Conservation (phyloP, 1,284 basidiomycete species). For the Fistulinella cinereoalba region DNA sequence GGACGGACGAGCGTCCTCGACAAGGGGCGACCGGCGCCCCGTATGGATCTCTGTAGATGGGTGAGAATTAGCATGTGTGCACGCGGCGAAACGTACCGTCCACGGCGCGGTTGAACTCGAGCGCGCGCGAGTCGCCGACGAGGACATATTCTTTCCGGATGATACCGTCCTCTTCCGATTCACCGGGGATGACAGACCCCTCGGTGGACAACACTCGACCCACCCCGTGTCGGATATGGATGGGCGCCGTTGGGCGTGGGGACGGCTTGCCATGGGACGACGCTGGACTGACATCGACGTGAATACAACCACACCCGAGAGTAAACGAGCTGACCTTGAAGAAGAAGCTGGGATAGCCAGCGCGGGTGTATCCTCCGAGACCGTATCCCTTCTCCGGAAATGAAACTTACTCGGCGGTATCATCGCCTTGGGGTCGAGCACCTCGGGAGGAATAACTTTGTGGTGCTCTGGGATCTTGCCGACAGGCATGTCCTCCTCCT, state of each 20-base stretch:
- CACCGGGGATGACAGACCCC: conserved; percentile 72
- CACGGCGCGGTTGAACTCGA: conserved; percentile 75
- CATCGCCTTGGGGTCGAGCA: conserved; percentile 72
- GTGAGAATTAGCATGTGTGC: background rate
- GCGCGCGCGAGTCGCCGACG: conserved; percentile 68
- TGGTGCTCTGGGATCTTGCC: conserved; percentile 59
- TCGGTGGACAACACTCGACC: conserved; percentile 50
- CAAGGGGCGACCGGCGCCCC: conserved; percentile 51
- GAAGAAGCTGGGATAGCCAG: too few relatives aligned
- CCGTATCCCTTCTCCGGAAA: conserved; percentile 46
- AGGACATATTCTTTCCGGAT: conserved; percentile 76
- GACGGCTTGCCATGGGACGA: conserved; percentile 18
- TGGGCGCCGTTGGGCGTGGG: conserved; percentile 8
- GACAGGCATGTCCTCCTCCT: conserved; percentile 28
- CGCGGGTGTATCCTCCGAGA: conserved; percentile 12
- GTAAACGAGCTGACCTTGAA: too few relatives aligned
- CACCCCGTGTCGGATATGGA: conserved; percentile 12
- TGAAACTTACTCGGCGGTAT: conserved; percentile 77
- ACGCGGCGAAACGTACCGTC: conserved; percentile 51
- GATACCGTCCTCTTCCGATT: conserved; percentile 75
- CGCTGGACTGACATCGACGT: conserved; percentile 19
- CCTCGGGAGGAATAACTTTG: conserved; percentile 67
- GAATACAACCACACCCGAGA: too few relatives aligned
- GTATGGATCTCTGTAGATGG: conserved; percentile 56
- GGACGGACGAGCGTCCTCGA: conserved; percentile 39